Evolutionary conservation across 1,284 basidiomycete genomes (phyloP), one percentile per base, ranked within the genome.

Genomic region (Leccinum pallidistipes): DNA sequence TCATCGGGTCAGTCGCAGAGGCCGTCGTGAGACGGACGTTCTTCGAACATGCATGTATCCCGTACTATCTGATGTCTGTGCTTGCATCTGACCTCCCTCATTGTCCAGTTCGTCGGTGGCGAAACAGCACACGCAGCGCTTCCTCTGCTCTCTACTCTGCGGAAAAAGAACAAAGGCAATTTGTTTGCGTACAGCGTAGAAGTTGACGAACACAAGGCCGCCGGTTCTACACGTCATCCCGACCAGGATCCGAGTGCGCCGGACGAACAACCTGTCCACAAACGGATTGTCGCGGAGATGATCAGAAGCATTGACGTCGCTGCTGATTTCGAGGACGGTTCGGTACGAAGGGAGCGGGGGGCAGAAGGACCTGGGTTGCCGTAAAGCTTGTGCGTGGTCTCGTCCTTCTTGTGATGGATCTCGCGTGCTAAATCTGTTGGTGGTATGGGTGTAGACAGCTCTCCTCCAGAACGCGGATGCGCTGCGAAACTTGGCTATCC

Each of bases 131-230:
- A 84, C 36, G 87, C 83, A 47, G 86, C 87, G 12, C 67, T 92
- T 8, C 86, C 89, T 2, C 71, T 91, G 3, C 83, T 97, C 53
- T 79, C 81, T 47, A 71, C 76, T 16, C 79, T 97, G 36, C 83
- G 92, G 27, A 71, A 75, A 10, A 82, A 84, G 65, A 88, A 90
- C 67, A 90, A 89, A 63, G 95, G 93, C 5, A 81, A 84, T n/a
- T 78, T 97, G 16, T 86, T 97, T 66, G 88, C 85, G 38, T 96
- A 96, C 76, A 91, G 88, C 52, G 92, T 94, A 29, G 94, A 96
- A 75, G 92, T 92, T 10, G 86, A 92, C 64, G 83, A 87, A 67
- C 77, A 78, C 9, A 78, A 83, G 58, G 61, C 49, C 10, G 16
- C 51, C 14, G 18, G 29, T n/a, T 29, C 29, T 34, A 38, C 51